Percentiles rank a stretch among this genome's conserved stretches.
Conservation (phyloP, 2,329 filamentous ascomycete genomes). For the Hypocreales sp. region DNA sequence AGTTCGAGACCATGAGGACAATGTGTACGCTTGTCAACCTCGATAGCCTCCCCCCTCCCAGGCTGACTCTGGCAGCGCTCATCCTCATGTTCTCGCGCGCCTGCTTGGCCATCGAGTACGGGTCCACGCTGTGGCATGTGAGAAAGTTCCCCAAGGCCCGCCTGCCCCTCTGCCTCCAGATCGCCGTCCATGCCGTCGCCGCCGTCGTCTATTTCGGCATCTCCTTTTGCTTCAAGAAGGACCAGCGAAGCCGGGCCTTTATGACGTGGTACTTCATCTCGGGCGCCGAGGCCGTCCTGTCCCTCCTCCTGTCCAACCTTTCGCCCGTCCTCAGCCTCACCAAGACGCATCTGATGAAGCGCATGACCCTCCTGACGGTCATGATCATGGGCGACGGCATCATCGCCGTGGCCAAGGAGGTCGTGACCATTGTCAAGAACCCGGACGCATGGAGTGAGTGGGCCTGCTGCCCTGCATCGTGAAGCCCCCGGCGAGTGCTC, state of each 20-base stretch:
- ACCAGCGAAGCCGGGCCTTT: conserved; percentile 18
- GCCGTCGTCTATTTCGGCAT: conserved; percentile 24
- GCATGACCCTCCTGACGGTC: conserved; percentile 47
- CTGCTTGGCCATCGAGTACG: conserved; percentile 38
- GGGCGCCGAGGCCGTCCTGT: conserved; percentile 32
- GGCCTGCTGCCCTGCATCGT: too few species aligned
- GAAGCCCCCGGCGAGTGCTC: too few species aligned
- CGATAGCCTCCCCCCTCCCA: background rate
- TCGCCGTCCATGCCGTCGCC: conserved; percentile 17
- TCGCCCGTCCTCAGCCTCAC: conserved; percentile 44
- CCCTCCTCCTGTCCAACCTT: conserved; percentile 35
- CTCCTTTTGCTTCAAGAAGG: conserved; percentile 19
- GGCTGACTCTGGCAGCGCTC: conserved; percentile 14
- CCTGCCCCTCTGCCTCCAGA: conserved; percentile 19
- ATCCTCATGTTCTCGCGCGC: conserved; percentile 37
- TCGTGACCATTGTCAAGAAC: conserved; percentile 31
- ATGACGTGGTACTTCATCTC: conserved; percentile 38
- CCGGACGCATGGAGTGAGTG: conserved; percentile 23
- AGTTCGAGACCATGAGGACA: conserved; percentile 1
- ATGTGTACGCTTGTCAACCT: background rate
- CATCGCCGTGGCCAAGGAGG: conserved; percentile 36
- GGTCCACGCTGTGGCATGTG: conserved; percentile 26
- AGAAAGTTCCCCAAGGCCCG: conserved; percentile 21
- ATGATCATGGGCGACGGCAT: conserved; percentile 53
- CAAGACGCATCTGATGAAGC: conserved; percentile 45